Evolutionary conservation across 2,329 filamentous ascomycete genomes (phyloP).

Genomic region (Zymoseptoria crescenta): DNA sequence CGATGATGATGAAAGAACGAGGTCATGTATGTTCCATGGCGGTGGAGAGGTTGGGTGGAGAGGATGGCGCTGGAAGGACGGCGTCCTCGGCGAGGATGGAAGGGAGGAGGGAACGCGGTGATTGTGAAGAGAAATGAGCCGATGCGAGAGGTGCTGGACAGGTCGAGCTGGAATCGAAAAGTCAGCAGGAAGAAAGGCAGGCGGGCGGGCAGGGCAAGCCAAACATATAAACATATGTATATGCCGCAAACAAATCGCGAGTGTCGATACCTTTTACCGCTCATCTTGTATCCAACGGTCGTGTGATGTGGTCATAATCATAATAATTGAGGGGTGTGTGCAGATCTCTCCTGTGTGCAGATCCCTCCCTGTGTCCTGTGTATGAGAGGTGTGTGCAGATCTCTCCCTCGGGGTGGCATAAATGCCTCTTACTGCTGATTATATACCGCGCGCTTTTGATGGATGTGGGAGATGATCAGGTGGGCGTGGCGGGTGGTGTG

Average conservation of each 20-base stretch:
- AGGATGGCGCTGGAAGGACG: background rate
- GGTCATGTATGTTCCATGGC: background rate
- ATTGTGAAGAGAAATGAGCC: background rate
- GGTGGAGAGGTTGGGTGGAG: background rate
- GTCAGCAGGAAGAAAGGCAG: background rate
- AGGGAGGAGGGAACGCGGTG: background rate
- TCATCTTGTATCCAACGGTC: background rate
- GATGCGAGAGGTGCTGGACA: background rate
- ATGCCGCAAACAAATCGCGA: background rate
- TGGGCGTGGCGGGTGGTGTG: background rate
- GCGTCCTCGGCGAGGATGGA: background rate
- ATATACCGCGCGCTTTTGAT: background rate
- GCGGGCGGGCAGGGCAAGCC: background rate
- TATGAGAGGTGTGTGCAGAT: background rate
- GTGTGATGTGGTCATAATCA: background rate
- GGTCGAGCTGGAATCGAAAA: background rate
- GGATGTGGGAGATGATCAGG: background rate
- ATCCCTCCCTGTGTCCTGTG: too few species aligned
- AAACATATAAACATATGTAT: background rate
- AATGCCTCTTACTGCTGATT: background rate
- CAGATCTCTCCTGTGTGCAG: background rate
- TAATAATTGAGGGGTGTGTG: background rate
- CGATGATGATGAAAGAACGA: background rate
- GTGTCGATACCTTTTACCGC: background rate
- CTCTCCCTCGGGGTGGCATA: too few species aligned